Percentiles rank a stretch among this genome's conserved stretches.
Conservation (phyloP, 768 basidiomycete species). For the Tulasnella sp. region DNA sequence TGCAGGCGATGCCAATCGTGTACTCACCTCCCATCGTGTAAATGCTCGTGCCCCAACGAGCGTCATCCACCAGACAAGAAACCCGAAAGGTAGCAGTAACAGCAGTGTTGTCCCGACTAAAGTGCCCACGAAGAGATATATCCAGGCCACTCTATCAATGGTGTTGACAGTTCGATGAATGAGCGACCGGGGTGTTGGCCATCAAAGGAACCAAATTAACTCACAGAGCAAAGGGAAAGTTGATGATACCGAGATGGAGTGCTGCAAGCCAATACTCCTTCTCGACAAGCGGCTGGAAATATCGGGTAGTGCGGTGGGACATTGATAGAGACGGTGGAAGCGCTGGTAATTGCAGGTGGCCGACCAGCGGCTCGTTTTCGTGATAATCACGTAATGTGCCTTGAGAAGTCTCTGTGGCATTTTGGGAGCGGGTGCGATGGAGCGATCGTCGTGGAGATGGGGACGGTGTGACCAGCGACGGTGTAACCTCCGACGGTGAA, state of each 20-base stretch:
- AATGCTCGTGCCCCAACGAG: slow-evolving; percentile 63
- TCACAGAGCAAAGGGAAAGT: slow-evolving; percentile 63
- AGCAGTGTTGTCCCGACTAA: slow-evolving; percentile 73
- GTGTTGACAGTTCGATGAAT: neutral
- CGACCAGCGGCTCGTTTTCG: too few species aligned
- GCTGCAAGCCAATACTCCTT: slow-evolving; percentile 53
- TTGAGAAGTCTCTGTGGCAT: too few species aligned
- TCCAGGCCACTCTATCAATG: slow-evolving; percentile 41
- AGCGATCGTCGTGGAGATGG: too few species aligned
- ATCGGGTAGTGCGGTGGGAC: slow-evolving; percentile 24
- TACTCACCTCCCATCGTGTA: slow-evolving; percentile 54
- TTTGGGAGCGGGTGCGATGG: too few species aligned
- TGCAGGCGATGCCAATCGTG: neutral
- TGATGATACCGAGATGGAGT: slow-evolving; percentile 59
- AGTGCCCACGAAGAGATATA: slow-evolving; percentile 71
- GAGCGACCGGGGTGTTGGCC: too few species aligned
- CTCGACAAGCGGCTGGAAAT: slow-evolving; percentile 52
- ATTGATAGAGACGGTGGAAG: neutral
- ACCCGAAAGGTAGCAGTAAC: slow-evolving; percentile 68
- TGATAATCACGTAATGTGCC: too few species aligned
- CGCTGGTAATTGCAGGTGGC: neutral
- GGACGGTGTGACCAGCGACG: too few species aligned
- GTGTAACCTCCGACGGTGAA: too few species aligned
- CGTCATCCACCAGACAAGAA: slow-evolving; percentile 20
- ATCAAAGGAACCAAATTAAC: neutral